Conservation (phyloP, 2,329 filamentous ascomycete species). For the Pseudogymnoascus sp. region DNA sequence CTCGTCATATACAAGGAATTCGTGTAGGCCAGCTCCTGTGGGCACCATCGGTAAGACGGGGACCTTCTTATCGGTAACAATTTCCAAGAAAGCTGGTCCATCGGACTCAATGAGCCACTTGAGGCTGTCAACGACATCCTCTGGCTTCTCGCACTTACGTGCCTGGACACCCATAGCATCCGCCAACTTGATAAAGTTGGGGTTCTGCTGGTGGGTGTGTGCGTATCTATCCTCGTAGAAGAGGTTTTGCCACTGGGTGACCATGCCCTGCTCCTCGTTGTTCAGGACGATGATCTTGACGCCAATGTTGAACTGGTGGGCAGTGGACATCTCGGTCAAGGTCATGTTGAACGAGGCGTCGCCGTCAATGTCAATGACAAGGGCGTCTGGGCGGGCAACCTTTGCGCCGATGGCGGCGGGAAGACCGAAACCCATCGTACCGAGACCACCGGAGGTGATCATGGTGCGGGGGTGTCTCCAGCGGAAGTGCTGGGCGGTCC, state of each 20-base stretch:
- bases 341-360: slow-evolving; percentile 99
- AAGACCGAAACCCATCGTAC: slow-evolving; percentile 92
- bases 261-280: slow-evolving; percentile 98
- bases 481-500: slow-evolving; percentile 92
- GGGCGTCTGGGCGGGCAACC: slow-evolving; percentile 55
- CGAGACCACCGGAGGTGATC: slow-evolving; percentile 92
- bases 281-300: slow-evolving; percentile 93
- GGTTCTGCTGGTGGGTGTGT: slow-evolving; percentile 90
- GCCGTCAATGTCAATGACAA: slow-evolving; percentile 89
- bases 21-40: slow-evolving; percentile 74
- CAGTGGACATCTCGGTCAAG: slow-evolving; percentile 85
- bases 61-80: slow-evolving; percentile 84
- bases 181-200: slow-evolving; percentile 89
- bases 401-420: slow-evolving; percentile 94
- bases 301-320: slow-evolving; percentile 91
- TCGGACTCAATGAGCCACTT: slow-evolving; percentile 84
- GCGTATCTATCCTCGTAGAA: slow-evolving; percentile 93
- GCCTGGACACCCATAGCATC: slow-evolving; percentile 85
- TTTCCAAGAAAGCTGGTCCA: slow-evolving; percentile 86
- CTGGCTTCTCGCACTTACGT: slow-evolving; percentile 61
- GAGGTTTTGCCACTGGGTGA: slow-evolving; percentile 95
- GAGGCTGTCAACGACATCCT: slow-evolving; percentile 67
- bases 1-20: slow-evolving; percentile 84
- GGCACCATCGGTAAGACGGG: slow-evolving; percentile 98
- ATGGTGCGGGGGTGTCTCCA: slow-evolving; percentile 88